phyloP scores from a whole-genome alignment of 306 rosid genomes.

The Trichosanthes truncata region DNA sequence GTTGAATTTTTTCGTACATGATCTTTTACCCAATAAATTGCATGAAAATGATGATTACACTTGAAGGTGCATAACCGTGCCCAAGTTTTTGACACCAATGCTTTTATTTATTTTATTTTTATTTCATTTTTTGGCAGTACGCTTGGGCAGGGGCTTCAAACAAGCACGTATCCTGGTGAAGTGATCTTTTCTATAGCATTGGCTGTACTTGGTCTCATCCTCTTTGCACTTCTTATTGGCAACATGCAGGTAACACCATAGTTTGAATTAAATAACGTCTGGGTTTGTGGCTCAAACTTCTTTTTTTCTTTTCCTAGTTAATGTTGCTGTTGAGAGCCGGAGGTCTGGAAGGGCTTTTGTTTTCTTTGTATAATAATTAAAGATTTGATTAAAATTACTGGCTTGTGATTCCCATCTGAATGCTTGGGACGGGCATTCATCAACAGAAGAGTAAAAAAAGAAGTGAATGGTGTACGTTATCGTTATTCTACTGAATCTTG shows the following conservation, averaged over 20 bases:
- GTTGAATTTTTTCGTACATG: not conserved
- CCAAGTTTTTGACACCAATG: not conserved
- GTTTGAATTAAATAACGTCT: not conserved
- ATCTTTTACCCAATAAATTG: not conserved
- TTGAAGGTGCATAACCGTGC: not conserved
- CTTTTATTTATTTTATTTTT: not conserved
- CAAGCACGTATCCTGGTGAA: conserved; percentile 88
- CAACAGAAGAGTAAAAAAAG: not conserved
- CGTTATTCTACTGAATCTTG: not conserved
- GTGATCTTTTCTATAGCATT: conserved; percentile 90
- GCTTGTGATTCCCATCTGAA: not conserved
- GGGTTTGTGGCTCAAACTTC: not conserved
- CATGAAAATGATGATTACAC: not conserved
- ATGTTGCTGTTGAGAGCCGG: not conserved
- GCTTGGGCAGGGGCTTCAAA: conserved; percentile 94
- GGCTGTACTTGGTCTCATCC: conserved; percentile 86
- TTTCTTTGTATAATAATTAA: not conserved
- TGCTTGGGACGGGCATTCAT: not conserved
- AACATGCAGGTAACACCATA: conserved; percentile 80
- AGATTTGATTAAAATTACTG: not conserved
- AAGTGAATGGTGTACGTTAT: not conserved
- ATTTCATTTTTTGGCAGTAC: conserved; percentile 49
- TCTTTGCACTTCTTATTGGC: conserved; percentile 94
- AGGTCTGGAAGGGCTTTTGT: not conserved
- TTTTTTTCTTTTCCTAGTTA: not conserved